A percentile compares a stretch with the other conserved stretches of the same genome.
Evolutionary conservation across 164 flowering plant genomes (phyloP).

Genomic region (Amborella trichopoda): DNA sequence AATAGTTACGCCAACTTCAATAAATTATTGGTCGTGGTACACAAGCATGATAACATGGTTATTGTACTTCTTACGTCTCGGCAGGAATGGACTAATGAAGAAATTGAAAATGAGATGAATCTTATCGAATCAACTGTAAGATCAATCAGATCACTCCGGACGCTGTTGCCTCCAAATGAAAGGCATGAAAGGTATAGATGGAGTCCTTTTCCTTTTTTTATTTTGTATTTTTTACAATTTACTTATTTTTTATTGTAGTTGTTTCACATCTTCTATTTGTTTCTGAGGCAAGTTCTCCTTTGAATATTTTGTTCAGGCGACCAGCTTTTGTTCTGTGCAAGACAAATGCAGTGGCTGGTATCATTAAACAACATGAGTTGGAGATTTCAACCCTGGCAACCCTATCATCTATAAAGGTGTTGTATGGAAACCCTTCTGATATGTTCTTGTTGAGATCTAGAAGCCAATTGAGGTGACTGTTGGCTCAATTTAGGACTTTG

Average conservation of each 20-base stretch:
- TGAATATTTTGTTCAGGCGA: slow-evolving; percentile 37
- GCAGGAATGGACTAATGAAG: slow-evolving; percentile 78
- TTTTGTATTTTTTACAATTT: too few relatives aligned
- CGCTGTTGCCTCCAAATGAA: slow-evolving; percentile 48
- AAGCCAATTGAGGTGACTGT: too few relatives aligned
- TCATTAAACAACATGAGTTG: slow-evolving; percentile 30
- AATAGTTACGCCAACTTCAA: too few relatives aligned
- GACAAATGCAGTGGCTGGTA: slow-evolving; percentile 25
- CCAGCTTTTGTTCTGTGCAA: slow-evolving; percentile 67
- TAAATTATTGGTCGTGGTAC: too few relatives aligned
- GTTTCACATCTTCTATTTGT: too few relatives aligned
- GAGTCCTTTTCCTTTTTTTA: too few relatives aligned
- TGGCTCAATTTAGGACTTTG: too few relatives aligned
- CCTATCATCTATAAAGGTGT: slow-evolving; percentile 62
- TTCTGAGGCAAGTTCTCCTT: too few relatives aligned
- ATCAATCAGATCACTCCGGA: slow-evolving; percentile 56
- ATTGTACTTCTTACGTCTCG: not conserved
- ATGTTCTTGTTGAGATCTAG: too few relatives aligned
- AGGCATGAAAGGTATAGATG: slow-evolving; percentile 53
- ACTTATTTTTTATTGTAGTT: too few relatives aligned
- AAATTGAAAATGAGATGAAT: slow-evolving; percentile 63
- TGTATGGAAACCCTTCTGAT: not conserved
- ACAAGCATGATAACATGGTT: too few relatives aligned
- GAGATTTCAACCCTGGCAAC: slow-evolving; percentile 77
- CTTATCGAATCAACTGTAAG: slow-evolving; percentile 58